phyloP scores from a whole-genome alignment of 169 alveolate genomes.

The Cystoisospora suis region DNA sequence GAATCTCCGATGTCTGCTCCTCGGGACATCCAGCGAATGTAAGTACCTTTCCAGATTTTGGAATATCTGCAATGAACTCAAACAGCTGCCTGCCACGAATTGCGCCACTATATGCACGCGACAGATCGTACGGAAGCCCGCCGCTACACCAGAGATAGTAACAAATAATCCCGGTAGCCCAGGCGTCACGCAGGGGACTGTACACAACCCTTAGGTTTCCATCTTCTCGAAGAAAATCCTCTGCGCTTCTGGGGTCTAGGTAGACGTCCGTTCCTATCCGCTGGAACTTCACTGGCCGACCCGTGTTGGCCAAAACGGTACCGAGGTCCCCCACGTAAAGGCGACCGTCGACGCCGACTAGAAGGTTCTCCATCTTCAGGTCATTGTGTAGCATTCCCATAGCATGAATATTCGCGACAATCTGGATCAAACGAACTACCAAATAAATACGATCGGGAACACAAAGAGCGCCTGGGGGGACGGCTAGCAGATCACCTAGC shows the following conservation, averaged over 20 bases:
- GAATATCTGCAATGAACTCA: neutral
- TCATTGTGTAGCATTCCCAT: slow-evolving; percentile 26
- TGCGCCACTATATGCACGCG: neutral
- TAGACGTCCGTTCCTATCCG: slow-evolving; percentile 26
- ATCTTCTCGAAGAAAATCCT: neutral
- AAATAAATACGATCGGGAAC: neutral
- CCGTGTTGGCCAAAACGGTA: neutral
- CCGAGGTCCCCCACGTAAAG: slow-evolving; percentile 14
- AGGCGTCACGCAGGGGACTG: slow-evolving; percentile 15
- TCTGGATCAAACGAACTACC: slow-evolving; percentile 1
- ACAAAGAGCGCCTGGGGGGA: neutral
- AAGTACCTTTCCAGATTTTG: neutral
- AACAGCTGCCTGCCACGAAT: neutral
- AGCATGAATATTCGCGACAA: neutral
- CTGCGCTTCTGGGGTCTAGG: slow-evolving; percentile 11
- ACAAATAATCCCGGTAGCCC: slow-evolving; percentile 13
- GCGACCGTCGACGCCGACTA: neutral
- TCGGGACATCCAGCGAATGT: neutral
- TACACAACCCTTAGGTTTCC: neutral
- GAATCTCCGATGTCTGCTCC: neutral
- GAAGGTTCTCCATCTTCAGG: slow-evolving; percentile 1
- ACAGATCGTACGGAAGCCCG: neutral
- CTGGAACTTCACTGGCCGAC: slow-evolving; percentile 1
- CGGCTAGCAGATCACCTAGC: slow-evolving; percentile 30
- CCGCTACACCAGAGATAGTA: slow-evolving; percentile 35